Evolutionary conservation across 345 rosid genomes (phyloP), one percentile per base, ranked within the genome.

Genomic region (Aegle marmelos): DNA sequence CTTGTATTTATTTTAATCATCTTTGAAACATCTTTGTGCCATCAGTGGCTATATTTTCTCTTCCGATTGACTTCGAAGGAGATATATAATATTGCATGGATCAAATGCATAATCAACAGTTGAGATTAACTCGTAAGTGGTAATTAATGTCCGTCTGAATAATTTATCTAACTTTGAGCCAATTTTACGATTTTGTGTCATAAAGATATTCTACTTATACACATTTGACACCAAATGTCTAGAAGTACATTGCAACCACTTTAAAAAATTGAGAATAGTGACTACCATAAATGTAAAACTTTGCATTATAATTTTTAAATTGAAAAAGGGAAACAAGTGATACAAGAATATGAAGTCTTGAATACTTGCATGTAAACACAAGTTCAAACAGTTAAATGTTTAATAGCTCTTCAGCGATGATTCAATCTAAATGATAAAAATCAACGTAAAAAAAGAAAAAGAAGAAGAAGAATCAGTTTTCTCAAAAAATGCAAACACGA

Each of bases 361-460:
- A 10, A 19, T 21, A 74, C 88, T 79, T 81, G 84, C 89, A 86
- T 0, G 86, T 72, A 60, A 89, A 84, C 70, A 50, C 77, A 81
- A 87, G 83, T 77, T 89, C 85, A 27, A 67, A 79, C 9, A 89
- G 88, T 22, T 79, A 84, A 78, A 87, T 84, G 63, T 87, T 86
- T 88, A 89, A 28, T 11, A 89, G 83, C 82, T 87, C 86, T 41
- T 74, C 41, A 37, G 41, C 41, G 9, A 8, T 8, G 41, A 37
- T 37, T 72, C 60, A 54, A 67, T 63, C 70, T 62, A 56, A 71
- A 30, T 31, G 37, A 50, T 56, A 66, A 79, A 9, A 50, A 57
- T 45, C 37, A 66, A 19, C 45, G 11, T 13, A 39, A 39, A 39
- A 39, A 39, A 41, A 24, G 31, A 7, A n/a, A 34, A 28, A 8